Evolutionary conservation across 306 rosid genomes (phyloP).

Genomic region (Echinosophora koreensis): DNA sequence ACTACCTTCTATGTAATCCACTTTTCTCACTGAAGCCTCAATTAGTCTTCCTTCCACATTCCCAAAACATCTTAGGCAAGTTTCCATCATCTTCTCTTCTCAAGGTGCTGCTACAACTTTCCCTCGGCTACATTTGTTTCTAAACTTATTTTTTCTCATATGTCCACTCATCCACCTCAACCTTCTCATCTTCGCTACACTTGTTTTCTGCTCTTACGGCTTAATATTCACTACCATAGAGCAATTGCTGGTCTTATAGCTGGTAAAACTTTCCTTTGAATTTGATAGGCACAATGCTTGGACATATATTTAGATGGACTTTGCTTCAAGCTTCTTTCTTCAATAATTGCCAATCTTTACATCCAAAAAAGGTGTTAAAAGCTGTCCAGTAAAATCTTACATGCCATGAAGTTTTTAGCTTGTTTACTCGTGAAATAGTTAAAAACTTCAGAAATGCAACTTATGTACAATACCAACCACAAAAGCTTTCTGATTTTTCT

Average conservation of each 20-base stretch:
- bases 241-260: neutral
- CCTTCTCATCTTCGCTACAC: neutral
- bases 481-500: slow-evolving; percentile 23
- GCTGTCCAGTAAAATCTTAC: neutral
- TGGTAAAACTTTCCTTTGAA: neutral
- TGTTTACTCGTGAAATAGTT: neutral
- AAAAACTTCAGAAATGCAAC: neutral
- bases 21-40: neutral
- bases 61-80: neutral
- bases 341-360: neutral
- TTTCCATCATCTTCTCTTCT: neutral
- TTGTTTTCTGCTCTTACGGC: neutral
- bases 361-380: slow-evolving; percentile 11
- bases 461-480: neutral
- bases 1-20: neutral
- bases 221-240: neutral
- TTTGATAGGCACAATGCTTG: neutral
- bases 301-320: neutral
- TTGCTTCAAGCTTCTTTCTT: neutral
- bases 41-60: neutral
- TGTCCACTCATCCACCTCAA: neutral
- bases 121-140: neutral
- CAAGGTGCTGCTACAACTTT: neutral
- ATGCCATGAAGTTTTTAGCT: slow-evolving; percentile 4
- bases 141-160: neutral